phyloP scores from a whole-genome alignment of 108 stramenopile genomes.

The Parmales sp. region DNA sequence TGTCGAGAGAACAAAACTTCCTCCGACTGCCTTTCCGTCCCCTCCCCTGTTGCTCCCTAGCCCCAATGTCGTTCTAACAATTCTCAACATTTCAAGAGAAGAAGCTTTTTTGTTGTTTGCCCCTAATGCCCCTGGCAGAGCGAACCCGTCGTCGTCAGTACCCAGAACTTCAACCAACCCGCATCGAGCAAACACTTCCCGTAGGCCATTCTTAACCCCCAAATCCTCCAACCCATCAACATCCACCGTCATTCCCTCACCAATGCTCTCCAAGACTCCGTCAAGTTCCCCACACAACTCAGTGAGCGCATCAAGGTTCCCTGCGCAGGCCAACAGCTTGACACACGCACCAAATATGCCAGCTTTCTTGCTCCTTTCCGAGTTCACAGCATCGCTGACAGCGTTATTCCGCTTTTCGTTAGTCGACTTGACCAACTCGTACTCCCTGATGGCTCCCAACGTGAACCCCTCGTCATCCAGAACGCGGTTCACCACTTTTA shows the following conservation, averaged over 20 bases:
- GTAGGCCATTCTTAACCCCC: slow-evolving; percentile 41
- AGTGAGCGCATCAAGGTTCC: neutral
- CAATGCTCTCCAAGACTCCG: slow-evolving; percentile 45
- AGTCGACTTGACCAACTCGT: neutral
- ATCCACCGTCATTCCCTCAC: slow-evolving; percentile 54
- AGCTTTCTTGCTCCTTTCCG: neutral
- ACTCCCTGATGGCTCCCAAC: neutral
- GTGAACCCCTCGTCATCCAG: neutral
- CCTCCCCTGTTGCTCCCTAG: slow-evolving; percentile 48
- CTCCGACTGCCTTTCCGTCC: slow-evolving; percentile 8
- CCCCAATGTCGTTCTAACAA: slow-evolving; percentile 31
- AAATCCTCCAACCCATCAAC: slow-evolving; percentile 60
- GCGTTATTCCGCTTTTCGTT: neutral
- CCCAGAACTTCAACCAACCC: slow-evolving; percentile 69
- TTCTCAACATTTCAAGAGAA: neutral
- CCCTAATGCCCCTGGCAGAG: slow-evolving; percentile 4
- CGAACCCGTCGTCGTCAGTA: slow-evolving; percentile 42
- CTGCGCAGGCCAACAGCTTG: neutral
- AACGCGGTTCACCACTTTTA: neutral
- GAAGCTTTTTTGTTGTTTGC: slow-evolving; percentile 12
- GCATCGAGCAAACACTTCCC: slow-evolving; percentile 42
- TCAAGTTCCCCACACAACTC: slow-evolving; percentile 40
- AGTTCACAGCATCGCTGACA: neutral
- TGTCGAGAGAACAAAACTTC: slow-evolving; percentile 13
- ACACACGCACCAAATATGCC: neutral